These are phyloP conservation scores for Capronia coronata DNA, from an alignment of 2,329 filamentous ascomycete genomes.

Conservation along the genomic window DNA sequence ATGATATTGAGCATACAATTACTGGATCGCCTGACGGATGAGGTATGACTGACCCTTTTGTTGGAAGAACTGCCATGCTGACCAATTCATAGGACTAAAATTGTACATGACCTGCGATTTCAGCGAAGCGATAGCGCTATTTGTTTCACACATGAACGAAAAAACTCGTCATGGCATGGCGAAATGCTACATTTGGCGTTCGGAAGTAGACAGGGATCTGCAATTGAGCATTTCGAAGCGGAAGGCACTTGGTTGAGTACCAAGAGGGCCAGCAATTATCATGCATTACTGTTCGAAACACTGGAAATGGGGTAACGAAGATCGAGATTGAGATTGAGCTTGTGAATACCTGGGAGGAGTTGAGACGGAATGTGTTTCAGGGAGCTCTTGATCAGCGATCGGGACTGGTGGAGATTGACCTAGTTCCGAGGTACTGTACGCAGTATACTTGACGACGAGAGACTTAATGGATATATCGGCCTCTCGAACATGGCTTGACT, in stretches of 20 bases:
- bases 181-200: constrained; percentile 2
- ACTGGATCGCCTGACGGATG: constrained; percentile 54
- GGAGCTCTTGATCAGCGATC: background rate
- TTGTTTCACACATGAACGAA: constrained; percentile 3
- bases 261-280: background rate
- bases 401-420: background rate
- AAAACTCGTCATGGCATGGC: background rate
- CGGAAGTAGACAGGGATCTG: constrained; percentile 1
- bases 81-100: constrained; percentile 10
- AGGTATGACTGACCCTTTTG: constrained; percentile 27
- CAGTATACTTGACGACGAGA: background rate
- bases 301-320: background rate
- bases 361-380: background rate
- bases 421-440: background rate
- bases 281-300: background rate
- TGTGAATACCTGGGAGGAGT: background rate
- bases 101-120: constrained; percentile 3
- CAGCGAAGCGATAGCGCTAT: constrained; percentile 4
- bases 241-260: background rate
- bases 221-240: constrained; percentile 5
- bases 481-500: background rate
- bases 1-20: constrained; percentile 94
- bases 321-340: background rate
- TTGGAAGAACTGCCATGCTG: constrained; percentile 1
- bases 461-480: background rate